Percentiles rank a stretch among this genome's conserved stretches.
Conservation (phyloP, 1,284 basidiomycete species). For the Leccinum griseonigrum region DNA sequence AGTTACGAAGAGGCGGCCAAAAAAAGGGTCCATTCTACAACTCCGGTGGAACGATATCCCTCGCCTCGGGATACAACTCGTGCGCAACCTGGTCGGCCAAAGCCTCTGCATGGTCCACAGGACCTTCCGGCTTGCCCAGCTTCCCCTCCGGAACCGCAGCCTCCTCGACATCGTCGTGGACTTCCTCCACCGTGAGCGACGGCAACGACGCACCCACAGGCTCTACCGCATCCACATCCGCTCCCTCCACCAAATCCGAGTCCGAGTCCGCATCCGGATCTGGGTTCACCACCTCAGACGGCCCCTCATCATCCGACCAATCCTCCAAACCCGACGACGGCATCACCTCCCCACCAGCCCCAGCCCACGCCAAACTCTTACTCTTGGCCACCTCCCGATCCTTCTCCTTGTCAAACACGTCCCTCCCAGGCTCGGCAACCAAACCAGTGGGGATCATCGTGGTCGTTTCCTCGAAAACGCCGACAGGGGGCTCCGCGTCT, state of each 20-base stretch:
- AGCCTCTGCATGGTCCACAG: slow-evolving; percentile 45
- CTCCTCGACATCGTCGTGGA: neutral
- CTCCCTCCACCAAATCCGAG: neutral
- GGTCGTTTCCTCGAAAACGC: slow-evolving; percentile 23
- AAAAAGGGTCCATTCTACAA: too few relatives aligned
- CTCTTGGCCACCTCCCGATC: slow-evolving; percentile 37
- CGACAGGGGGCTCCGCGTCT: slow-evolving; percentile 19
- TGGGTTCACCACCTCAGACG: slow-evolving; percentile 3
- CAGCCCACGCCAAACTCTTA: slow-evolving; percentile 18
- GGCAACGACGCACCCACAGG: neutral
- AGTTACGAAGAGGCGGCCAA: too few relatives aligned
- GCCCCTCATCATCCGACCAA: neutral
- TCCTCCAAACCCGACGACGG: neutral
- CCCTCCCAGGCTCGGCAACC: slow-evolving; percentile 62
- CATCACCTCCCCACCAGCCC: neutral
- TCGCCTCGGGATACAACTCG: slow-evolving; percentile 49
- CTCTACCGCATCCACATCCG: neutral
- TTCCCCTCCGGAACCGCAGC: neutral
- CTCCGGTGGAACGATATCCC: slow-evolving; percentile 3
- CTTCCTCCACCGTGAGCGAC: neutral
- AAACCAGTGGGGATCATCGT: slow-evolving; percentile 40
- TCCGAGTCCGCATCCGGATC: neutral
- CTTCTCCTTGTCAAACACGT: slow-evolving; percentile 52
- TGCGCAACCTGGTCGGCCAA: slow-evolving; percentile 52
- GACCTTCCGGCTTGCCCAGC: slow-evolving; percentile 32